Evolutionary conservation across 345 rosid genomes (phyloP), one percentile per base, ranked within the genome.

Genomic region (Boechera stricta): DNA sequence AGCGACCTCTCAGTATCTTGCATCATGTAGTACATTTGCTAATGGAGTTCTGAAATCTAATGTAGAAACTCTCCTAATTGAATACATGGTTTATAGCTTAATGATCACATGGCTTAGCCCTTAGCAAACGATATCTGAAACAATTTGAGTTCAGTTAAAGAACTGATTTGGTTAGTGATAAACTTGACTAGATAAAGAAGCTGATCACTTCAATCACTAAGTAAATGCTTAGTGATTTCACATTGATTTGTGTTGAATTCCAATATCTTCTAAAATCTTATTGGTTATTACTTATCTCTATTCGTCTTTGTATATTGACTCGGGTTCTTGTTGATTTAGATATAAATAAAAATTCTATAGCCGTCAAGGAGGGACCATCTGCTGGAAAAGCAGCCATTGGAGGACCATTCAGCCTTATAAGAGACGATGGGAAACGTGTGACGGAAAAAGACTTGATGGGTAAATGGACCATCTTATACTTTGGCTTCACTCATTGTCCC

Each of bases 401-500:
- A 8, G 98, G 99, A 7, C 97, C 97, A 33, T 93, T 95, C 78
- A 87, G 79, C 83, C 96, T 95, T 66, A 75, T 88, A 72, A 83
- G 94, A 77, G 93, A 93, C 65, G 91, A 96, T 8, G 98, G 97
- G 16, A 93, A 87, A 84, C 81, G 65, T 47, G 88, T 88, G 42
- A 90, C 93, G 11, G 99, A 93, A 79, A 86, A 88, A 75, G 88
- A 90, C 82, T 88, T 95, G 61, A 15, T 81, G 82, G 99, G 99
- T 71, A 91, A 89, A 56, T 95, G 99, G 99, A 87, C 86, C 26
- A 41, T 93, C 53, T 71, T 95, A 52, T 95, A 95, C 85, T 95
- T 96, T 84, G 99, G 98, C 54, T 95, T 92, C 84, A 93, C 98
- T 76, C 98, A 91, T 79, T 95, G 99, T 83, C 98, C 99, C 11